Base-by-base conservation (phyloP, 108 stramenopile genomes). In the Fistulifera pelliculosa region DNA sequence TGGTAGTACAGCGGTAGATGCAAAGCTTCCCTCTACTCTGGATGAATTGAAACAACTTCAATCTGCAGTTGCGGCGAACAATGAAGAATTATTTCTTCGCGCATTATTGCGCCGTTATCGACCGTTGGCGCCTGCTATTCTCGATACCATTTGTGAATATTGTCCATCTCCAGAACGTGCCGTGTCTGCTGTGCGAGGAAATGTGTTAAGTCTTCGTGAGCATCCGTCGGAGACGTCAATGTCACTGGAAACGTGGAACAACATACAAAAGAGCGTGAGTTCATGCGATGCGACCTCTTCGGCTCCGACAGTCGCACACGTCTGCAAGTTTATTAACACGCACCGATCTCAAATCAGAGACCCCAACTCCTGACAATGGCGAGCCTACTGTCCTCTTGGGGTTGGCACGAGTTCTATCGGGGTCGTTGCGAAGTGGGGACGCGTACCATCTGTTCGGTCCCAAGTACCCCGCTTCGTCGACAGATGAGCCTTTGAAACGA, bases 281-380 rank as follows among this genome's bases (percentile, higher is more conserved):
- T 38, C 43, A n/a, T 92, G 90, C 55, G 69, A 77, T 49, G 21
- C 60, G 12, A 57, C 70, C 1, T 23, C 55, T 2, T 47, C 69
- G 2, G 80, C 68, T 15, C 78, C 85, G 0, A 61, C 70, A 13
- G 80, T 88, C 17, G 90, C 90, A 1, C 81, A 92, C 47, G 74
- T 87, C 17, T 85, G 84, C 55, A 92, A 92, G 59, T 92, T 85
- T 43, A 71, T 83, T 43, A 70, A 74, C 1, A 68, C 77, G 10
- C 65, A 68, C 31, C 55, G 77, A 43, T 55, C 71, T 25, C 56
- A 80, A 41, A 68, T 92, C 17, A 73, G 79, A 25, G 87, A 90
- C 61, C 76, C 87, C 41, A 64, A 43, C 74, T 62, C 10, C 64
- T 17, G 54, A 47, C 15, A 18, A 58, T 7, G 24, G 43, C 1